Evolutionary conservation across 176 grass and related monocot genomes (phyloP).

Genomic region (Neostapfia colusana): DNA sequence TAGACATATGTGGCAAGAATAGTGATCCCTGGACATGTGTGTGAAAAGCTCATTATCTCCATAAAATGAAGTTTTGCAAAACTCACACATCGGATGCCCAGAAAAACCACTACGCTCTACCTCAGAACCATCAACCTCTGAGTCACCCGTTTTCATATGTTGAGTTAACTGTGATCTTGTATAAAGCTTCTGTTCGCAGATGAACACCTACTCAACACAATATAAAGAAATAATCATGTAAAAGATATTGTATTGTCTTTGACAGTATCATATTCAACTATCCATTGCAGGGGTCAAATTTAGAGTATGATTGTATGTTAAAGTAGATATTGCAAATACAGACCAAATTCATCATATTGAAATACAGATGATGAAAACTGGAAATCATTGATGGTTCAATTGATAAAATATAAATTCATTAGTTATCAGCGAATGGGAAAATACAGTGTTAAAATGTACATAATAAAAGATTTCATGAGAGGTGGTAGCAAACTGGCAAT

Average conservation of each 20-base stretch:
- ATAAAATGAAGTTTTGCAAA: slow-evolving; percentile 77
- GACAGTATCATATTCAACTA: background rate
- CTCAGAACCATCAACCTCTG: slow-evolving; percentile 94
- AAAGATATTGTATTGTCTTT: background rate
- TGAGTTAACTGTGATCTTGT: slow-evolving; percentile 68
- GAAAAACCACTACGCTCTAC: slow-evolving; percentile 83
- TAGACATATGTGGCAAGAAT: slow-evolving; percentile 80
- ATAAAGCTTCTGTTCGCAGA: slow-evolving; percentile 97
- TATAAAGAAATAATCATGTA: background rate
- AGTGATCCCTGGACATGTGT: slow-evolving; percentile 83
- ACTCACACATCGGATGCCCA: slow-evolving; percentile 83
- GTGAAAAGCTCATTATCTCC: slow-evolving; percentile 91
- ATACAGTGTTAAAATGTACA: background rate
- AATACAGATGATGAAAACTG: background rate
- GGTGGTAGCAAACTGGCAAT: background rate
- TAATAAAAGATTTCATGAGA: background rate
- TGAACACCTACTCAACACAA: slow-evolving; percentile 64
- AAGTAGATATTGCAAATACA: background rate
- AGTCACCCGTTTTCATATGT: slow-evolving; percentile 80
- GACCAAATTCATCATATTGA: background rate
- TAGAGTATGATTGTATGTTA: background rate
- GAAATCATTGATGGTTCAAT: background rate
- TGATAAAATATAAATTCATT: background rate
- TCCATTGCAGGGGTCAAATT: background rate
- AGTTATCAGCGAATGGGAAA: background rate